Percentiles rank a stretch among this genome's conserved stretches.
Evolutionary conservation across 1,284 basidiomycete genomes (phyloP).

Genomic region (Trichosporon ovoides): DNA sequence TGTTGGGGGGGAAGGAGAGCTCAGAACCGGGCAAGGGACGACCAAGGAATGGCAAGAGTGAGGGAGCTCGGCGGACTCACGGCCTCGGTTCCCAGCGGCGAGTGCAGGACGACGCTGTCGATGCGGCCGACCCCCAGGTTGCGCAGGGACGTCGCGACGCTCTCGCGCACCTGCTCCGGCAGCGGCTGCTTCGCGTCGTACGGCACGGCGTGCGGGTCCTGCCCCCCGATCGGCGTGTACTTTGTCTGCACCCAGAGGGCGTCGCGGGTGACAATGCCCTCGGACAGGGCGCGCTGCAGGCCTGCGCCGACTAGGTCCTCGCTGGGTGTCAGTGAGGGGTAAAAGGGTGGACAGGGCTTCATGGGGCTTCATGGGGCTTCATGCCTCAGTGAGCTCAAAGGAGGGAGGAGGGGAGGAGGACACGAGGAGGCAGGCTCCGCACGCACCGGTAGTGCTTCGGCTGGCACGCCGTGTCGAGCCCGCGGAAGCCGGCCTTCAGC

Average conservation of each 20-base stretch:
- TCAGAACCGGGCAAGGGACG: too few relatives aligned
- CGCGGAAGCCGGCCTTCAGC: conserved; percentile 66
- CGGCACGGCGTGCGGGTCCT: conserved; percentile 66
- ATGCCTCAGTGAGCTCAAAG: too few relatives aligned
- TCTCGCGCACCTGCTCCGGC: conserved; percentile 59
- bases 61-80: conserved; percentile 16
- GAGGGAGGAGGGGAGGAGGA: not conserved
- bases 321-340: conserved; percentile 50
- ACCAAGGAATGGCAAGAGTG: not conserved
- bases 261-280: conserved; percentile 58
- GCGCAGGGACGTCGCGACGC: conserved; percentile 60
- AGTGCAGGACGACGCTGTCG: conserved; percentile 71
- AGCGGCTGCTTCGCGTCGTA: conserved; percentile 60
- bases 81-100: conserved; percentile 58
- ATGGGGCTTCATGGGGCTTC: too few relatives aligned
- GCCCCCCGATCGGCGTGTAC: conserved; percentile 67
- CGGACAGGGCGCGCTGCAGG: conserved; percentile 54
- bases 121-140: conserved; percentile 65
- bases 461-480: conserved; percentile 77
- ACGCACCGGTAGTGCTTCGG: conserved; percentile 28
- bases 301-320: conserved; percentile 74
- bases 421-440: not conserved
- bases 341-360: too few relatives aligned
- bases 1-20: too few relatives aligned
- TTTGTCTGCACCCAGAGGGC: conserved; percentile 71